Percentiles rank a stretch among this genome's conserved stretches.
phyloP scores from a whole-genome alignment of 441 rosid genomes.

The Gossypium schwendimanii region DNA sequence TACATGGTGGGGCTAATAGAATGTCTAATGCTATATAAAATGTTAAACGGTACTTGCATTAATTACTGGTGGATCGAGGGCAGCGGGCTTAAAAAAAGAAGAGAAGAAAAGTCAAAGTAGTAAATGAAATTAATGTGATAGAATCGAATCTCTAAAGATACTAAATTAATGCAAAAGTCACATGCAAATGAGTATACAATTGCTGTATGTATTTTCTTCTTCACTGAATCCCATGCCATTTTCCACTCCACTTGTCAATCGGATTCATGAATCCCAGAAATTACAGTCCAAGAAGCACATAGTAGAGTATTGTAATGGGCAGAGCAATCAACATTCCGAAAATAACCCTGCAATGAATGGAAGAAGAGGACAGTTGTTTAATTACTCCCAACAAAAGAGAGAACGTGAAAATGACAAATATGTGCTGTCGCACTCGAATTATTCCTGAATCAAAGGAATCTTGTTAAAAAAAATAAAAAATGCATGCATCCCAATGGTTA shows the following conservation, averaged over 20 bases:
- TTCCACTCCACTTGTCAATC: background rate
- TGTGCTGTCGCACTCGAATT: background rate
- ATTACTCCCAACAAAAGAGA: background rate
- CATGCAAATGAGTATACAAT: conserved; percentile 9
- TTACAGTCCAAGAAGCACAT: conserved; percentile 68
- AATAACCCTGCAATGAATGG: conserved; percentile 48
- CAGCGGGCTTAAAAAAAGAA: too few relatives aligned
- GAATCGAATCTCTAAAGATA: background rate
- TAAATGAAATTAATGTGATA: background rate
- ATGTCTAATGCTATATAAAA: too few relatives aligned
- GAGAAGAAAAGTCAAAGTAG: background rate
- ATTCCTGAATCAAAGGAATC: too few relatives aligned
- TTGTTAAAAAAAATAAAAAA: too few relatives aligned
- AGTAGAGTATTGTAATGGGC: conserved; percentile 74
- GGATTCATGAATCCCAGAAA: background rate
- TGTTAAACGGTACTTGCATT: too few relatives aligned
- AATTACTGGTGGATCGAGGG: too few relatives aligned
- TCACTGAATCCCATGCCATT: conserved; percentile 3
- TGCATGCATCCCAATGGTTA: too few relatives aligned
- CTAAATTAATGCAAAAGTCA: conserved; percentile 3
- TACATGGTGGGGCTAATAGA: too few relatives aligned
- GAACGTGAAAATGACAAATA: too few relatives aligned
- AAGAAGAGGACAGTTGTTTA: too few relatives aligned
- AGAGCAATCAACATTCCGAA: conserved; percentile 81
- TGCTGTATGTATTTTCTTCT: background rate